Evolutionary conservation across 805 yeast genomes (phyloP).

Genomic region (Barnettozyma sucrosica): DNA sequence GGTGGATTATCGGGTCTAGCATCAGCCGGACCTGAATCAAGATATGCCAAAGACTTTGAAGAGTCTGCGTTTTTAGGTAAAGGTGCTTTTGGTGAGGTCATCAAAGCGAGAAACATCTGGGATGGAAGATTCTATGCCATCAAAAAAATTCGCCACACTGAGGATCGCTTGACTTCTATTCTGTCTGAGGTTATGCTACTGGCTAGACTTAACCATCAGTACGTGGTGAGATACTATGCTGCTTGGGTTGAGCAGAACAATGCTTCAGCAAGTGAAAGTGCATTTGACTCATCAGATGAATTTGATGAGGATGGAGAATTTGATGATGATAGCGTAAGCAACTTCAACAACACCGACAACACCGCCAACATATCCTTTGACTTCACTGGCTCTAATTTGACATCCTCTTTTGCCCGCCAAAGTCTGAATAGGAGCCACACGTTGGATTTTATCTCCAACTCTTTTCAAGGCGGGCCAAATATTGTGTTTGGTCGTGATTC

Average conservation of each 20-base stretch:
- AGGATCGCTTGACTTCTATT: constrained; percentile 72
- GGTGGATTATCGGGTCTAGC: constrained; percentile 30
- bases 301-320: constrained; percentile 4
- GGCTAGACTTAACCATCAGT: constrained; percentile 90
- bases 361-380: constrained; percentile 5
- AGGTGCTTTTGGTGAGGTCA: constrained; percentile 98
- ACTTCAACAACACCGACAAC: constrained; percentile 5
- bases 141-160: constrained; percentile 81
- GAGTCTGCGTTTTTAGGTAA: constrained; percentile 86
- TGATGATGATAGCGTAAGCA: constrained; percentile 3
- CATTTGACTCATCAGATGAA: constrained; percentile 22
- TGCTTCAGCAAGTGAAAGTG: constrained; percentile 28
- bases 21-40: constrained; percentile 36
- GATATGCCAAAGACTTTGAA: constrained; percentile 91
- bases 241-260: constrained; percentile 90
- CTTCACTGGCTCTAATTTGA: constrained; percentile 7
- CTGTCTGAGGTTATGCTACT: constrained; percentile 87
- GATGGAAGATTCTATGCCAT: constrained; percentile 96
- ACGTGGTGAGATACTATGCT: constrained; percentile 92
- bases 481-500: constrained; percentile 44
- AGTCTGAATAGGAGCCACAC: constrained; percentile 29
- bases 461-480: constrained; percentile 46
- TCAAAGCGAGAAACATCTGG: constrained; percentile 87
- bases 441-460: constrained; percentile 66
- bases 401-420: constrained; percentile 18